Base-by-base conservation (phyloP, 2,329 filamentous ascomycete species). In the Chrysosporium keratinophilum region DNA sequence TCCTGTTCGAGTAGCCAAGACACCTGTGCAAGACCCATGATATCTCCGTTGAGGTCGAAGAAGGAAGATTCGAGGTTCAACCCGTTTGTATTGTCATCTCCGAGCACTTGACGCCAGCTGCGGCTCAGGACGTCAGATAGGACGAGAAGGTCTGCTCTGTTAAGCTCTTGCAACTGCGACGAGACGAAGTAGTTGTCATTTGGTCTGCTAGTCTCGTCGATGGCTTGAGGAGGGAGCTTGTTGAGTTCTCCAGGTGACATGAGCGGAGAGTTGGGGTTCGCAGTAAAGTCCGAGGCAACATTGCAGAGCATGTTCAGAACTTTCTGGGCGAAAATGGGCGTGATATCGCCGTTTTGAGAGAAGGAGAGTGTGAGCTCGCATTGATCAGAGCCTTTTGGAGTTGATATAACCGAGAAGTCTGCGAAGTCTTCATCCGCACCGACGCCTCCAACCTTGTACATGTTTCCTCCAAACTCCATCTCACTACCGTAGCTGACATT, bases 1-100 rank as follows among this genome's bases (percentile, higher is more conserved):
- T 72, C 68, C 56, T 71, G 65, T 43, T 71, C 67, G 3, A 72
- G 61, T 1, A 72, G 61, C 64, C 69, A 71, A n/a, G 65, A 65
- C 5, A 72, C 60, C 34, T 71, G 69, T 1, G 68, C 71, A 48
- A 73, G 63, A 17, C 66, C 66, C 58, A 72, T 67, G 31, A 74
- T 63, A 42, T 72, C 70, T 7, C 70, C 70, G 3, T 69, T 69
- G 2, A 71, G 64, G 2, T 69, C 66, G 53, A 71, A 72, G 62
- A 73, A 72, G 1, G 68, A 71, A 0, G 68, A 68, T 40, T 71
- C 67, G 14, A 70, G 64, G 39, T 69, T 68, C 1, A 63, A 52
- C 17, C 61, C 59, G 2, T 59, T 62, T 7, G 58, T 61, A 31
- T 60, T 56, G 9, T 59, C 51, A 12, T 63, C 58, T 9, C 62